These are phyloP conservation scores for Polyporus arcularius DNA, from an alignment of 768 basidiomycete species.

Conservation along the genomic window DNA sequence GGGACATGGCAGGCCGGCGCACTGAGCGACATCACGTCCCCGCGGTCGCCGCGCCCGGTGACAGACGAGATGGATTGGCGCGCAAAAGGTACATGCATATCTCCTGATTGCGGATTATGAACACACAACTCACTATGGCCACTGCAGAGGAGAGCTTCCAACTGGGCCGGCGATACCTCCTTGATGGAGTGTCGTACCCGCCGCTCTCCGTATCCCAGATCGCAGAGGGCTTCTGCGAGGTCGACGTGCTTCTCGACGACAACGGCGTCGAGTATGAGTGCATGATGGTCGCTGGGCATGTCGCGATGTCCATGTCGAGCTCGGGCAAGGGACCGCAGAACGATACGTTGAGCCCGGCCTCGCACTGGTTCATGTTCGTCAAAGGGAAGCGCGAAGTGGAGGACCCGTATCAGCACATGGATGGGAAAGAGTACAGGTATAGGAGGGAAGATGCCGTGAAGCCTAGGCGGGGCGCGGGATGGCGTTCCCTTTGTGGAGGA, in stretches of 20 bases:
- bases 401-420: no score
- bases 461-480: no score
- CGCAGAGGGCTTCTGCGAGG: neutral
- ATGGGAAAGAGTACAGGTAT: no score
- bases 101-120: no score
- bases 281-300: conserved; percentile 1
- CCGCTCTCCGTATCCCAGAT: neutral
- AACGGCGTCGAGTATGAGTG: neutral
- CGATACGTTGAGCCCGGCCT: conserved; percentile 1
- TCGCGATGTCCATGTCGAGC: neutral
- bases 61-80: neutral
- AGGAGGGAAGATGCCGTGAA: no score
- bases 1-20: conserved; percentile 9
- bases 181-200: conserved; percentile 6
- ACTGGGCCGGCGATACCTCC: neutral
- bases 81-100: neutral
- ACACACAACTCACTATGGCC: no score
- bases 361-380: conserved; percentile 4
- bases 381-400: neutral
- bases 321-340: neutral
- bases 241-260: neutral
- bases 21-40: neutral
- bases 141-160: neutral
- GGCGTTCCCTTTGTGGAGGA: no score
- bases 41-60: neutral